A percentile compares a stretch with the other conserved stretches of the same genome.
phyloP scores from a whole-genome alignment of 345 rosid species.

The Garcia nutans region DNA sequence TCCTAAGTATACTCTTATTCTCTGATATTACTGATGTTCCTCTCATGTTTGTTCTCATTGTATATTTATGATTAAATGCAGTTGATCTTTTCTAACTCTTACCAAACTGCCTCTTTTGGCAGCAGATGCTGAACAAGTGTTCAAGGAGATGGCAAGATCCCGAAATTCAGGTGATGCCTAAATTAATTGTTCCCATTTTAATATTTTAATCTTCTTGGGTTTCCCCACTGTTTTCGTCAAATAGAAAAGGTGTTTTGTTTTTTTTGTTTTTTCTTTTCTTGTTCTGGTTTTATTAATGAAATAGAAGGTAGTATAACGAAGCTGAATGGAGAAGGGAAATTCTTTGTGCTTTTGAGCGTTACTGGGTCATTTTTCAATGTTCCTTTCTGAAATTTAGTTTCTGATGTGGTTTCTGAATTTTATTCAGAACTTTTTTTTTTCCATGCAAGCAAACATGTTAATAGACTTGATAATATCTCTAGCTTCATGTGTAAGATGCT shows the following conservation, averaged over 20 bases:
- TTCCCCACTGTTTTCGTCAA: not conserved
- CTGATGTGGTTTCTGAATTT: not conserved
- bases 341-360: not conserved
- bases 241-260: not conserved
- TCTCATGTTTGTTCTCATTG: not conserved
- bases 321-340: not conserved
- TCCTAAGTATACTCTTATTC: not conserved
- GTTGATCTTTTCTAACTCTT: not conserved
- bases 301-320: not conserved
- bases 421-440: not conserved
- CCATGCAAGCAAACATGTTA: not conserved
- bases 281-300: not conserved
- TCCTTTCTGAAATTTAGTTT: too few relatives aligned
- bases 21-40: not conserved
- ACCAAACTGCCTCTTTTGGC: not conserved
- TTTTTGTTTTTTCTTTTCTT: not conserved
- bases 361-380: not conserved
- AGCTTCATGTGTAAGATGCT: not conserved
- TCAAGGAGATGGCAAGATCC: not conserved
- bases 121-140: constrained; percentile 8
- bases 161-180: constrained; percentile 11
- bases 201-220: not conserved
- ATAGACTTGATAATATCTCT: not conserved
- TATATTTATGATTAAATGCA: not conserved
- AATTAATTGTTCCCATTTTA: not conserved